phyloP scores from a whole-genome alignment of 441 rosid species.

The Daphne laureola region DNA sequence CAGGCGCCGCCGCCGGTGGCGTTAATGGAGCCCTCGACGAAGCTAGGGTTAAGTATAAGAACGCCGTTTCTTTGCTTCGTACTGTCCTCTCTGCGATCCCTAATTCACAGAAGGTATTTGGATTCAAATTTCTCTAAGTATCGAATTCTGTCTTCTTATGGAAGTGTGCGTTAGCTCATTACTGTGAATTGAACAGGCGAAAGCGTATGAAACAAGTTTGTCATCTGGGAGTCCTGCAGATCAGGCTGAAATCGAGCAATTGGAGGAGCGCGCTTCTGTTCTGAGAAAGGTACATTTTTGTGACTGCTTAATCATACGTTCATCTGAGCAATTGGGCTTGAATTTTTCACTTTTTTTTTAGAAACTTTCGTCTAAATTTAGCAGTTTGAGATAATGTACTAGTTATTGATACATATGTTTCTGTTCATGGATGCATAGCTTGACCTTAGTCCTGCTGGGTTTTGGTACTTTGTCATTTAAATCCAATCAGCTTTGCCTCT shows the following conservation, averaged over 20 bases:
- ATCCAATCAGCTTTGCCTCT: too few species aligned
- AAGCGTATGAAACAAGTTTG: constrained; percentile 36
- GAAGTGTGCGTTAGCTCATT: background rate
- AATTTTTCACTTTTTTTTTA: too few species aligned
- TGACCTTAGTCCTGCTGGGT: too few species aligned
- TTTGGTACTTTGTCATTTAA: too few species aligned
- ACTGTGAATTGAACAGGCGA: constrained; percentile 31
- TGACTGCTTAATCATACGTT: too few species aligned
- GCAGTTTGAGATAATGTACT: too few species aligned
- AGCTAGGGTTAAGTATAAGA: constrained; percentile 54
- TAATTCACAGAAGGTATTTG: constrained; percentile 46
- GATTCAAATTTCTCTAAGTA: background rate
- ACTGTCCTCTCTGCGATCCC: constrained; percentile 53
- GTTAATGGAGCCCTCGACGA: constrained; percentile 51
- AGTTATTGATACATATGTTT: too few species aligned
- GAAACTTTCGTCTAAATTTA: too few species aligned
- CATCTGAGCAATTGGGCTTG: too few species aligned
- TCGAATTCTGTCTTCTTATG: background rate
- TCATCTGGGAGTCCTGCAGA: constrained; percentile 30
- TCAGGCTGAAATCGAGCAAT: constrained; percentile 51
- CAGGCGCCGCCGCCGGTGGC: constrained; percentile 17
- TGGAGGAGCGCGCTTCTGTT: constrained; percentile 60
- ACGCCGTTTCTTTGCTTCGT: constrained; percentile 60
- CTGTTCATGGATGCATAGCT: too few species aligned
- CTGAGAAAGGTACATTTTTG: constrained; percentile 52